Conservation (phyloP, 2,329 filamentous ascomycete species). For the Ceratocystis cubensis region DNA sequence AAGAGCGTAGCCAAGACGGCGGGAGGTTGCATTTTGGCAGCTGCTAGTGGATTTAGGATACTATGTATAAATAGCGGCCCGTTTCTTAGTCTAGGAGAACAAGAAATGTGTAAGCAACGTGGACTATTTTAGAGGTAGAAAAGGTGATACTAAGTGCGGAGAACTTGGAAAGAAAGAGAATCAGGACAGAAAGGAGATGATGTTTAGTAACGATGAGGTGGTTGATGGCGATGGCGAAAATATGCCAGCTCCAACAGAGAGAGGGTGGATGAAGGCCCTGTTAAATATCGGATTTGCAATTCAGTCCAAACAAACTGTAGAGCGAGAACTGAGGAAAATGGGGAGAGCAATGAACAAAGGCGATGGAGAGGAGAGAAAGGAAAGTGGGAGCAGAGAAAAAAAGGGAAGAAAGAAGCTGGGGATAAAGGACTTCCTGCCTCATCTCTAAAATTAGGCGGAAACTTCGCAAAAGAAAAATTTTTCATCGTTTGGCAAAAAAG, state of each 20-base stretch:
- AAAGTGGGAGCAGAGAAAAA: background rate
- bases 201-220: background rate
- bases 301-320: background rate
- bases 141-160: background rate
- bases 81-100: background rate
- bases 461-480: background rate
- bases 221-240: background rate
- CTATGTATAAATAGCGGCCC: background rate
- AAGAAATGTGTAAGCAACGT: background rate
- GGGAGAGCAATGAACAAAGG: background rate
- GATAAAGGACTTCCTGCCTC: background rate
- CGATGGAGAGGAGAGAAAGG: background rate
- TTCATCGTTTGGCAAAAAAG: background rate
- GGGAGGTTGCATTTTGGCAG: background rate
- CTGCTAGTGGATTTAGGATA: slow-evolving; percentile 1
- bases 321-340: background rate
- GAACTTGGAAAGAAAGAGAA: background rate
- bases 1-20: background rate
- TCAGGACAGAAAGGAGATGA: background rate
- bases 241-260: background rate
- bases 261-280: background rate
- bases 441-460: background rate
- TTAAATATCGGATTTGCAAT: background rate
- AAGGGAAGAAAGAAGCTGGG: background rate
- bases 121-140: background rate